Conservation (phyloP, 495 filamentous ascomycete species). For the Durotheca rogersii region DNA sequence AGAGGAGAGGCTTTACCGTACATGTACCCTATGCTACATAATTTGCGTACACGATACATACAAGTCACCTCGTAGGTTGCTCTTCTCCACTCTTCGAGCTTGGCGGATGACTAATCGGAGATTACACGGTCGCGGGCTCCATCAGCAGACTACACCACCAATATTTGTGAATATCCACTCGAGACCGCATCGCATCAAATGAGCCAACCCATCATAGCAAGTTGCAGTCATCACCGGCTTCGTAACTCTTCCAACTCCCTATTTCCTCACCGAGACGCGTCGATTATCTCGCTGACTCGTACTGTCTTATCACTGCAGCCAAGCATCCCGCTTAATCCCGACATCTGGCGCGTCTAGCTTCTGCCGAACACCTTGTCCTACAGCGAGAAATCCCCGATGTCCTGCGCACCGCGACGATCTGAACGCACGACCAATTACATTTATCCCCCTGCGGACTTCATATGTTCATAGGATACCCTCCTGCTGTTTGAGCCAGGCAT, state of each 20-base stretch:
- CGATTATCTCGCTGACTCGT: background rate
- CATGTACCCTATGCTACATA: background rate
- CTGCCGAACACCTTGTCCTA: conserved; percentile 7
- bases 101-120: conserved; percentile 19
- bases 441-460: background rate
- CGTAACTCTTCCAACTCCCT: background rate
- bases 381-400: conserved; percentile 19
- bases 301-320: background rate
- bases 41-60: too few relatives aligned
- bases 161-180: conserved; percentile 7
- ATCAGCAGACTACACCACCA: conserved; percentile 11
- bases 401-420: conserved; percentile 13
- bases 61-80: too few relatives aligned
- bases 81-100: too few relatives aligned
- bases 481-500: conserved; percentile 16
- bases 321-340: background rate
- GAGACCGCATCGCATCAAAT: conserved; percentile 2
- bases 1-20: too few relatives aligned
- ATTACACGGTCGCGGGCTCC: conserved; percentile 10
- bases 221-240: conserved; percentile 1
- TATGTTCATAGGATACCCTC: background rate
- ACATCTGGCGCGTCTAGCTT: conserved; percentile 17
- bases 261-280: conserved; percentile 20
- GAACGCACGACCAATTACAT: background rate
- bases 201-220: conserved; percentile 1